phyloP scores from a whole-genome alignment of 345 rosid genomes.

The Citrus maxima region DNA sequence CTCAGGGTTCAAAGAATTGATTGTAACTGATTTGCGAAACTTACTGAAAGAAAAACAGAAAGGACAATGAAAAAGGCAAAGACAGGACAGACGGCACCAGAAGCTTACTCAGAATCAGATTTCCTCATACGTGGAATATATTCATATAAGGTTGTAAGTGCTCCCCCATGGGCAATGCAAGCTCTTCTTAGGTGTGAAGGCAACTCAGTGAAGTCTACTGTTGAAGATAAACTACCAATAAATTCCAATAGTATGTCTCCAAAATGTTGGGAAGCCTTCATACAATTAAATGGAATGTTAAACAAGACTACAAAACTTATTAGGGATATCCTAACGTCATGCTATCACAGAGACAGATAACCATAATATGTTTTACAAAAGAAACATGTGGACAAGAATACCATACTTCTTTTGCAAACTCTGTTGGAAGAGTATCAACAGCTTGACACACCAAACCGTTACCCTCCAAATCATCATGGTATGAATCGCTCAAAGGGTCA shows the following conservation, averaged over 20 bases:
- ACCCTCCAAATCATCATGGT: conserved; percentile 80
- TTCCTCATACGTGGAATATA: conserved; percentile 86
- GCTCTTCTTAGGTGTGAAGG: conserved; percentile 80
- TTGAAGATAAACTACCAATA: conserved; percentile 69
- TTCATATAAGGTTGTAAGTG: conserved; percentile 64
- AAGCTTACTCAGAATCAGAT: conserved; percentile 67
- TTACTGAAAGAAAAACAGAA: neutral
- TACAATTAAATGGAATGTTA: conserved; percentile 19
- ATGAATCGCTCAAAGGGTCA: conserved; percentile 52
- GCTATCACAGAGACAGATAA: neutral
- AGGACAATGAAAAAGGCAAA: neutral
- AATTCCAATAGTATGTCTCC: conserved; percentile 81
- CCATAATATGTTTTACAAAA: neutral
- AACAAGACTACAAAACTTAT: conserved; percentile 10
- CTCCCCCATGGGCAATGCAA: conserved; percentile 77
- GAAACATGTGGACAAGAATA: conserved; percentile 9
- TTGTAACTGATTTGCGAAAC: neutral
- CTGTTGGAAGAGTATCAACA: conserved; percentile 88
- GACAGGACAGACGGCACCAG: neutral
- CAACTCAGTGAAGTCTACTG: conserved; percentile 43
- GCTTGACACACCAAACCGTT: conserved; percentile 74
- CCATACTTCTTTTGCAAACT: conserved; percentile 91
- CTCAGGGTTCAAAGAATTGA: neutral
- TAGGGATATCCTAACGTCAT: neutral
- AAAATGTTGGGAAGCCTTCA: conserved; percentile 89